phyloP scores from a whole-genome alignment of 2,329 filamentous ascomycete species.

The Clarireedia hainanense region DNA sequence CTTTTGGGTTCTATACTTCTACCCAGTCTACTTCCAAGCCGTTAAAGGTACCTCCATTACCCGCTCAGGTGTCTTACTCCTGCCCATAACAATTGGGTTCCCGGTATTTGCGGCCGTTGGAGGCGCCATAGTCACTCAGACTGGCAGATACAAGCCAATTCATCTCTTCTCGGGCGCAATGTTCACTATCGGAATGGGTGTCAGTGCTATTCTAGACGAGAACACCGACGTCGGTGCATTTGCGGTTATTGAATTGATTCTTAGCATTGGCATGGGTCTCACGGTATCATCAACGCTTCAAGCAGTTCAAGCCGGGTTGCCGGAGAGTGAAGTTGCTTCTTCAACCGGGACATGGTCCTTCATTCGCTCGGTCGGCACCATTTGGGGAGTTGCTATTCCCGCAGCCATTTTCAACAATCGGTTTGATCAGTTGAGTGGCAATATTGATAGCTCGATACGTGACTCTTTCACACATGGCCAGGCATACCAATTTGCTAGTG shows the following conservation, averaged over 20 bases:
- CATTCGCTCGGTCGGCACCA: constrained; percentile 39
- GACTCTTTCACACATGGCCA: background rate
- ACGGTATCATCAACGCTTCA: too few relatives aligned
- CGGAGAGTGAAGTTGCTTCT: constrained; percentile 30
- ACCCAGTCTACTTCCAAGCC: constrained; percentile 42
- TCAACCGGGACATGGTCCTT: constrained; percentile 29
- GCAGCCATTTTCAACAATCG: background rate
- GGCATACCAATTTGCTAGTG: background rate
- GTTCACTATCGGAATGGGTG: too few relatives aligned
- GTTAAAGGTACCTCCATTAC: constrained; percentile 31
- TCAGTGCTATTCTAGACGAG: too few relatives aligned
- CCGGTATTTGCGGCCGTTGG: background rate
- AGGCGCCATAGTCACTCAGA: background rate
- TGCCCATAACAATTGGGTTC: constrained; percentile 23
- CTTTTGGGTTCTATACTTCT: constrained; percentile 33
- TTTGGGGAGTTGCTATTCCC: constrained; percentile 38
- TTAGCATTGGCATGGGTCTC: too few relatives aligned
- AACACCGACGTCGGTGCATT: too few relatives aligned
- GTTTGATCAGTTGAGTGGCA: background rate
- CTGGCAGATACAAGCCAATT: constrained; percentile 22
- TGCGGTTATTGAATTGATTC: too few relatives aligned
- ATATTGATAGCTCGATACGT: background rate
- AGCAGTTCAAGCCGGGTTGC: constrained; percentile 26
- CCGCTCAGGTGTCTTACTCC: constrained; percentile 34
- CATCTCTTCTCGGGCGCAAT: constrained; percentile 3